A percentile compares a stretch with the other conserved stretches of the same genome.
phyloP scores from a whole-genome alignment of 2,329 filamentous ascomycete species.

The Trichoderma hamatum region DNA sequence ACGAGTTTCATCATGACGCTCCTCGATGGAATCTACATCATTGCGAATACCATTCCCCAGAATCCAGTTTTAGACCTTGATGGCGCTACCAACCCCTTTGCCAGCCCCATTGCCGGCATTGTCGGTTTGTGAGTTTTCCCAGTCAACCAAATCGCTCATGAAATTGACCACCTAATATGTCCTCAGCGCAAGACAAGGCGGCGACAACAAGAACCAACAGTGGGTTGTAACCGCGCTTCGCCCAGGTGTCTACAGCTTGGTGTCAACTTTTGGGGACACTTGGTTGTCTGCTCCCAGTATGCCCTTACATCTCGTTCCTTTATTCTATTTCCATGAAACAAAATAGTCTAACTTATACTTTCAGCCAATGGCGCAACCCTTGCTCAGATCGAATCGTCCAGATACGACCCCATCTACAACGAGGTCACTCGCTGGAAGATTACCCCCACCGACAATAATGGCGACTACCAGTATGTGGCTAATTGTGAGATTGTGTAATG shows the following conservation, averaged over 20 bases:
- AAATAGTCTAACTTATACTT: too few relatives aligned
- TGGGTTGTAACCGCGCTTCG: conserved; percentile 18
- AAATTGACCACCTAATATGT: background rate
- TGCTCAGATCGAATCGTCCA: conserved; percentile 8
- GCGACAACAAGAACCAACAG: conserved; percentile 1
- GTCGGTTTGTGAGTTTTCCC: background rate
- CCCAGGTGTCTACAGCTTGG: conserved; percentile 5
- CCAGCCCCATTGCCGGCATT: background rate
- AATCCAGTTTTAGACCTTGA: conserved; percentile 19
- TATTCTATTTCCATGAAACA: background rate
- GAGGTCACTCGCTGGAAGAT: conserved; percentile 21
- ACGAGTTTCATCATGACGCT: background rate
- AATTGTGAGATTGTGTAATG: background rate
- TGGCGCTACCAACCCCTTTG: background rate
- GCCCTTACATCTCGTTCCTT: background rate
- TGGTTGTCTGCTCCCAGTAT: conserved; percentile 19
- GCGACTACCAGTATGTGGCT: background rate
- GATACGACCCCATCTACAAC: conserved; percentile 17
- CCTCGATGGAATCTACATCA: conserved; percentile 15
- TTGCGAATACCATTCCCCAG: background rate
- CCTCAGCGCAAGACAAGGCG: background rate
- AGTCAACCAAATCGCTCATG: too few relatives aligned
- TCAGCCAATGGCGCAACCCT: conserved; percentile 1
- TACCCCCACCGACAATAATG: background rate
- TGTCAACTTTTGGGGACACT: background rate